phyloP scores from a whole-genome alignment of 2,329 filamentous ascomycete genomes.

The Alternaria viburni region DNA sequence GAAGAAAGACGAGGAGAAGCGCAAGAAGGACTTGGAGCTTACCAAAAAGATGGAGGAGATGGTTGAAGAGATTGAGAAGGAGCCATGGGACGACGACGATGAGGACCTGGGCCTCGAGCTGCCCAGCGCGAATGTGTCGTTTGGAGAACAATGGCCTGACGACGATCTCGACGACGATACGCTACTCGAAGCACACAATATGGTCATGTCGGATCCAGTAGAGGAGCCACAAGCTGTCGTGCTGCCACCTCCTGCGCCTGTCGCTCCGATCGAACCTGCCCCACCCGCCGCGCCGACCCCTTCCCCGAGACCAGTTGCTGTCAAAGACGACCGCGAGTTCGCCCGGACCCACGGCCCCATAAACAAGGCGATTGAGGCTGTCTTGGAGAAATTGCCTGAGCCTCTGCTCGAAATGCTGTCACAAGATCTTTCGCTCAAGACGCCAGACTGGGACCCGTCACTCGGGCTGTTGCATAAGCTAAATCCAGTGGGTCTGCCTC shows the following conservation, averaged over 20 bases:
- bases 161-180: constrained; percentile 45
- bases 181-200: constrained; percentile 37
- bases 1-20: constrained; percentile 28
- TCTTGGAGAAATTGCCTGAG: constrained; percentile 32
- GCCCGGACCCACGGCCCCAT: constrained; percentile 40
- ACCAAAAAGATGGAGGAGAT: constrained; percentile 29
- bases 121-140: constrained; percentile 5
- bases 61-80: constrained; percentile 33
- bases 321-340: constrained; percentile 28
- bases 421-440: constrained; percentile 30
- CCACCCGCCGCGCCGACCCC: background rate
- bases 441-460: constrained; percentile 33
- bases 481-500: constrained; percentile 40
- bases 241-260: constrained; percentile 4
- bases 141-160: constrained; percentile 29
- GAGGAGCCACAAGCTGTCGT: constrained; percentile 11
- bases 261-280: background rate
- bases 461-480: constrained; percentile 38
- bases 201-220: constrained; percentile 33
- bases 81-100: constrained; percentile 43
- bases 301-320: background rate
- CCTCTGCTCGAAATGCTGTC: constrained; percentile 43
- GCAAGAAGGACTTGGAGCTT: constrained; percentile 25
- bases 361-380: constrained; percentile 33
- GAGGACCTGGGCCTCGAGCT: constrained; percentile 16